Evolutionary conservation across 192 early-diverging fungal genomes (phyloP), one percentile per base, ranked within the genome.

Genomic region (Coemansia sp.): DNA sequence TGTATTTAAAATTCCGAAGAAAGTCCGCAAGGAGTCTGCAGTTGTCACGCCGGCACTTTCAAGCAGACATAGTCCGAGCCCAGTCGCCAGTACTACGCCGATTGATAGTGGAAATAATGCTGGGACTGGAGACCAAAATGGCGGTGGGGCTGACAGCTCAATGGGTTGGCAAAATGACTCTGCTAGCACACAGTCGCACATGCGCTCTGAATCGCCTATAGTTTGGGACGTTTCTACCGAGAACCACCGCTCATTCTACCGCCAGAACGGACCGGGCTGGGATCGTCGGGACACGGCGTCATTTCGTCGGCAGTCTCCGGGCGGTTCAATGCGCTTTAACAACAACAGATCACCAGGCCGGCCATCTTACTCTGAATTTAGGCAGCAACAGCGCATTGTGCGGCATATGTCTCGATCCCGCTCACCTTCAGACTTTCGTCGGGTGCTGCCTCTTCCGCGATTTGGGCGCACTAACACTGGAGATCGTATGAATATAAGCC

Each of bases 1-100:
- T 42, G 78, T 81, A 32, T 81, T 75, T 21, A 81, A 75, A 46
- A 81, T 81, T 25, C 78, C 78, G 14, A 80, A 80, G 56, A 80
- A 80, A 63, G 54, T 22, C 54, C 69, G 74, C 62, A 68, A 69
- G 55, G 63, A 68, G 14, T 80, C 78, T 8, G 56, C 62, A 2
- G 29, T 60, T 8, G 46, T 53, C 22, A 67, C 76, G 7, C 68
- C 68, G 0, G 55, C 55, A 31, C 66, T 46, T 7, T 80, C 78
- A 59, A 42, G 54, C 10, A 57, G 59, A 17, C 65, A 72, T 24
- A 80, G 78, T 51, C 78, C 78, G n/a, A 71, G 52, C 33, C 77
- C 42, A 53, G 50, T 51, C 14, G 51, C 52, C 30, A 59, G 59
- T 20, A 20, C 31, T 14, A 54, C 66, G 6, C 68, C 61, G 22